Conservation (phyloP, 2,329 filamentous ascomycete species). For the Cladophialophora carrionii region DNA sequence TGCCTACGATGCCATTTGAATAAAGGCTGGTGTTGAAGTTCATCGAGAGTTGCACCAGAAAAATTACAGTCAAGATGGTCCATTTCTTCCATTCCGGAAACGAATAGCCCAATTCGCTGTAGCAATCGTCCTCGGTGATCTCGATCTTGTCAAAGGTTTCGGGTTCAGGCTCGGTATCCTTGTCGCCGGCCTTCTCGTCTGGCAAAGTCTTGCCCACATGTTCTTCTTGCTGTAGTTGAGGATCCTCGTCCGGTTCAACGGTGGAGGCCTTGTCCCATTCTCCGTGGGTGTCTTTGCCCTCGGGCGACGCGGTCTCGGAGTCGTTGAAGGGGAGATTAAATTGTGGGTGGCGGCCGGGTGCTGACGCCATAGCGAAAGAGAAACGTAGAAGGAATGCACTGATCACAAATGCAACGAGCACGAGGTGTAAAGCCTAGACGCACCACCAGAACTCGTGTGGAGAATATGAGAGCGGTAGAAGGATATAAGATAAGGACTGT, state of each 20-base stretch:
- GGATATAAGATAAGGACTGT: slow-evolving; percentile 9
- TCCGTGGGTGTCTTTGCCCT: slow-evolving; percentile 19
- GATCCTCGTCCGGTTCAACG: slow-evolving; percentile 20
- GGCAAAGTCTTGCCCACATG: slow-evolving; percentile 20
- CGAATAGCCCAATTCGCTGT: slow-evolving; percentile 63
- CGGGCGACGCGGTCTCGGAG: neutral
- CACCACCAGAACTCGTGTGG: neutral
- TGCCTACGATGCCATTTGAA: slow-evolving; percentile 68
- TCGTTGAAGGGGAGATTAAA: slow-evolving; percentile 9
- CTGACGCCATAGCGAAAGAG: slow-evolving; percentile 4
- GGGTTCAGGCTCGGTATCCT: slow-evolving; percentile 23
- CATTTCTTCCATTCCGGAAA: slow-evolving; percentile 69
- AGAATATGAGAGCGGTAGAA: slow-evolving; percentile 5
- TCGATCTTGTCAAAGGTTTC: slow-evolving; percentile 41
- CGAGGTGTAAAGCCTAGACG: neutral
- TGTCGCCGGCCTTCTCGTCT: slow-evolving; percentile 5
- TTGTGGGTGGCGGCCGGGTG: slow-evolving; percentile 13
- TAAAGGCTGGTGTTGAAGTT: slow-evolving; percentile 78
- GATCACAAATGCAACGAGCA: neutral
- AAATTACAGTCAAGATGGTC: slow-evolving; percentile 72
- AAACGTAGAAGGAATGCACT: neutral
- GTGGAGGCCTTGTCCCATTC: slow-evolving; percentile 35
- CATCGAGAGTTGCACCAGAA: slow-evolving; percentile 74
- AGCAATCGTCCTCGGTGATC: slow-evolving; percentile 63
- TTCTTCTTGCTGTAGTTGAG: slow-evolving; percentile 12